phyloP scores from a whole-genome alignment of 2,329 filamentous ascomycete genomes.

The Penicillium sp. region DNA sequence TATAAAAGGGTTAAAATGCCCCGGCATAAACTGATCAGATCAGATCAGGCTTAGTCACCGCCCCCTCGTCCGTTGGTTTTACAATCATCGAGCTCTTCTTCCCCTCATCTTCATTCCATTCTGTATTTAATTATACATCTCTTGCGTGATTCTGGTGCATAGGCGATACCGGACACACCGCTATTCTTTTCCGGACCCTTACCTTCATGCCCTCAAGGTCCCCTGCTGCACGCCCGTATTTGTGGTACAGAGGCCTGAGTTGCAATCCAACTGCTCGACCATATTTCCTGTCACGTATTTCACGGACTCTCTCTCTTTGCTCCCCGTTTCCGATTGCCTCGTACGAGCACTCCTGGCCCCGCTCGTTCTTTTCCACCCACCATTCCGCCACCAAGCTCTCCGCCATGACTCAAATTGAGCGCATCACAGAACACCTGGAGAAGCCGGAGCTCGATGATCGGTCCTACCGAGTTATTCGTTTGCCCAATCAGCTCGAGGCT shows the following conservation, averaged over 20 bases:
- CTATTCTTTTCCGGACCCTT: conserved; percentile 11
- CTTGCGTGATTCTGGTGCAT: conserved; percentile 1
- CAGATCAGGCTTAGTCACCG: not conserved
- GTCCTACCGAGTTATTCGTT: conserved; percentile 76
- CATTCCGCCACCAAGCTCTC: conserved; percentile 17
- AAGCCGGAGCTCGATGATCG: conserved; percentile 81
- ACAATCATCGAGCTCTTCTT: conserved; percentile 8
- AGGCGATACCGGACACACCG: conserved; percentile 9
- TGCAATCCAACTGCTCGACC: conserved; percentile 16
- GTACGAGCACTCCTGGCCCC: conserved; percentile 10
- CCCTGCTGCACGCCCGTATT: conserved; percentile 20
- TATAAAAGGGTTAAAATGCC: too few relatives aligned
- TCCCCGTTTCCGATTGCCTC: conserved; percentile 5
- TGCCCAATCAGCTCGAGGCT: conserved; percentile 83
- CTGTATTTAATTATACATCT: not conserved
- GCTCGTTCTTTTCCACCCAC: conserved; percentile 17
- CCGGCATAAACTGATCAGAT: too few relatives aligned
- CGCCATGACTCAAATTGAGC: conserved; percentile 36
- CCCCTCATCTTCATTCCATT: conserved; percentile 5
- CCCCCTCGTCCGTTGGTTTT: conserved; percentile 11
- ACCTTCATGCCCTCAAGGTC: conserved; percentile 37
- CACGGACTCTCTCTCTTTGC: conserved; percentile 3
- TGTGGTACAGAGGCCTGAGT: conserved; percentile 21
- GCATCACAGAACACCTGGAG: conserved; percentile 67
- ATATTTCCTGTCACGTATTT: conserved; percentile 11